Evolutionary conservation across 2,329 filamentous ascomycete genomes (phyloP), one percentile per base, ranked within the genome.

Genomic region (Colletotrichum theobromicola): DNA sequence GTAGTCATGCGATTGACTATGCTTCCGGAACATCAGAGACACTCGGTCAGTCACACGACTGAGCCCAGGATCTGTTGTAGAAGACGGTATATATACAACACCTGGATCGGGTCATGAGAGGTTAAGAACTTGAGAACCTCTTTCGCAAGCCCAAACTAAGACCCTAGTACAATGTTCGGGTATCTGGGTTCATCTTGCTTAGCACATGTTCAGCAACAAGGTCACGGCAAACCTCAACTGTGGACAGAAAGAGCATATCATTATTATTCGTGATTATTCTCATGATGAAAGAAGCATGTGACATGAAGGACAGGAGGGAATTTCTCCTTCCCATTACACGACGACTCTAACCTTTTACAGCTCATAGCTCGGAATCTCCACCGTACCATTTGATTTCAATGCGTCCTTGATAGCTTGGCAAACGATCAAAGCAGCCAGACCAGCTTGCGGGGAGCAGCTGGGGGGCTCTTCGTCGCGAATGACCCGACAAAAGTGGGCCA

Each of bases 401-500:
- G 87, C 85, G 72, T 80, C 82, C 75, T 84, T 86, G 42, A 90
- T 84, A 16, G 88, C 88, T 50, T 90, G 85, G 77, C 88, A 90
- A 62, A 91, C 88, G 30, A 86, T 77, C 77, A 91, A 79, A 2
- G 89, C 90, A 35, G 85, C 83, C 61, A 91, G 79, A 0, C 88
- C 90, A 73, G 89, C 88, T 35, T 84, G 80, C 0, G 84, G 86
- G 9, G 85, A 85, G 77, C 90, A 91, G 34, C 81, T 86, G 1
- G 88, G 86, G 67, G 79, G 75, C 60, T 84, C 86, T 18, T 82
- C 75, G 0, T 85, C 85, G 7, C 79, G 81, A 5, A 90, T 82
- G 1, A 91, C 88, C 30, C 82, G 82, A 6, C 89, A 85, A 69
- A 90, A 88, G 79, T 91, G 87, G 64, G 80, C 79, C 3, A 91